Conservation (phyloP, 768 basidiomycete genomes). For the Pulveroboletus sp. region DNA sequence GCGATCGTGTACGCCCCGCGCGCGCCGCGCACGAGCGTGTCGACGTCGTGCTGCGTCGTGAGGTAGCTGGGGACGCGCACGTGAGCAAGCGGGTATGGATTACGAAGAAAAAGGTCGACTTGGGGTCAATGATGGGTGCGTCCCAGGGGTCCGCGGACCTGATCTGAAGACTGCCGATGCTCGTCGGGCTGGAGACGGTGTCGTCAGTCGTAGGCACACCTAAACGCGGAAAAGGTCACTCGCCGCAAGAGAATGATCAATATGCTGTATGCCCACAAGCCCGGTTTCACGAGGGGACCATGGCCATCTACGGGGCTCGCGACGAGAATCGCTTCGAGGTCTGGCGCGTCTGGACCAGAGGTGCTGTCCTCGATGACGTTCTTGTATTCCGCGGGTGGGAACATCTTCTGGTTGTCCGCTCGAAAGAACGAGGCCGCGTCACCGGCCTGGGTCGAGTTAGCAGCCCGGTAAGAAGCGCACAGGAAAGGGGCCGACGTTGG, state of each 20-base stretch:
- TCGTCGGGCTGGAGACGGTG: slow-evolving; percentile 42
- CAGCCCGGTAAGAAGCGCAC: not conserved
- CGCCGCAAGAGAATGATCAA: slow-evolving; percentile 23
- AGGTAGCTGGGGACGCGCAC: slow-evolving; percentile 38
- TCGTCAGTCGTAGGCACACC: no score
- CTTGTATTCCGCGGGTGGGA: slow-evolving; percentile 29
- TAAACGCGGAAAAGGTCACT: slow-evolving; percentile 3
- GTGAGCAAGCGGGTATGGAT: not conserved
- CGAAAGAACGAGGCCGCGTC: slow-evolving; percentile 33
- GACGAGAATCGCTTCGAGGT: slow-evolving; percentile 25
- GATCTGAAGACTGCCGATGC: slow-evolving; percentile 39
- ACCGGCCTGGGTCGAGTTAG: slow-evolving; percentile 19
- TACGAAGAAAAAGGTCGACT: slow-evolving; percentile 23
- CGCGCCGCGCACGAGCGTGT: slow-evolving; percentile 39
- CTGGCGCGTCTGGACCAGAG: slow-evolving; percentile 30
- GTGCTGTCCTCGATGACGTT: slow-evolving; percentile 27
- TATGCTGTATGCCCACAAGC: slow-evolving; percentile 20
- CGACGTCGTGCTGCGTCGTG: slow-evolving; percentile 37
- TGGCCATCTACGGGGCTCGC: not conserved
- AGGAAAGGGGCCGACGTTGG: slow-evolving; percentile 41
- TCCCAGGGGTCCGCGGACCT: slow-evolving; percentile 40
- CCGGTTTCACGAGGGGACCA: not conserved
- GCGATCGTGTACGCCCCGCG: slow-evolving; percentile 37
- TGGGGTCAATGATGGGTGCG: slow-evolving; percentile 42
- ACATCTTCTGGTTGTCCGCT: slow-evolving; percentile 29